phyloP scores from a whole-genome alignment of 2,329 filamentous ascomycete species.

The Xylaria sp. region DNA sequence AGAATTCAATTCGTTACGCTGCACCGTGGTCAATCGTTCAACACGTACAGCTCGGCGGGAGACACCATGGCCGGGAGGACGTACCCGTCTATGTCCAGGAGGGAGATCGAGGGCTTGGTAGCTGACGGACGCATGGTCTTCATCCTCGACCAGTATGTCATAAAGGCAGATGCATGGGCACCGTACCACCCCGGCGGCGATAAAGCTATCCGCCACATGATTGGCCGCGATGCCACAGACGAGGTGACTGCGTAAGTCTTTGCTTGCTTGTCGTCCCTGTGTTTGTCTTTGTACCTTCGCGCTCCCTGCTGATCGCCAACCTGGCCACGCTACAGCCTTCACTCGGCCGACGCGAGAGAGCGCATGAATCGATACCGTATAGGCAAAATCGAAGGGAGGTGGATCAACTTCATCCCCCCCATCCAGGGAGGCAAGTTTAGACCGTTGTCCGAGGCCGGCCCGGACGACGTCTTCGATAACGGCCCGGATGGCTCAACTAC shows the following conservation, averaged over 20 bases:
- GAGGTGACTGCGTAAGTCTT: slow-evolving; percentile 84
- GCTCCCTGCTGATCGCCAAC: slow-evolving; percentile 29
- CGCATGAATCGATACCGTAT: slow-evolving; percentile 87
- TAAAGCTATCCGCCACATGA: slow-evolving; percentile 91
- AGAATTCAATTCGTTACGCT: neutral
- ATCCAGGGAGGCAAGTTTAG: slow-evolving; percentile 89
- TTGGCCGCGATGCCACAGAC: slow-evolving; percentile 92
- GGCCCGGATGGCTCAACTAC: slow-evolving; percentile 51
- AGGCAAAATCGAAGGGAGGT: slow-evolving; percentile 80
- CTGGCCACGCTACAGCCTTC: slow-evolving; percentile 67
- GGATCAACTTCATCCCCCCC: slow-evolving; percentile 89
- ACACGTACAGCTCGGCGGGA: neutral
- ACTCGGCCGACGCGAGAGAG: slow-evolving; percentile 79
- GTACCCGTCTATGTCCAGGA: slow-evolving; percentile 62
- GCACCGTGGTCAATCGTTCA: neutral
- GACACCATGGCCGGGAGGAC: slow-evolving; percentile 50
- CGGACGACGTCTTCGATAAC: slow-evolving; percentile 50
- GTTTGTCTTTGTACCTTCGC: neutral
- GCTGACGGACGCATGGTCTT: slow-evolving; percentile 82
- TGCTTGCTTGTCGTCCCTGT: slow-evolving; percentile 33
- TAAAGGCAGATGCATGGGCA: slow-evolving; percentile 90
- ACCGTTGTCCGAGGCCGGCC: slow-evolving; percentile 52
- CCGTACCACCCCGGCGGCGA: slow-evolving; percentile 92
- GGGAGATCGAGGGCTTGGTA: slow-evolving; percentile 83
- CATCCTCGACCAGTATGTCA: slow-evolving; percentile 80